phyloP scores from a whole-genome alignment of 208 protist genomes.

The Wallacemonas sp. region DNA sequence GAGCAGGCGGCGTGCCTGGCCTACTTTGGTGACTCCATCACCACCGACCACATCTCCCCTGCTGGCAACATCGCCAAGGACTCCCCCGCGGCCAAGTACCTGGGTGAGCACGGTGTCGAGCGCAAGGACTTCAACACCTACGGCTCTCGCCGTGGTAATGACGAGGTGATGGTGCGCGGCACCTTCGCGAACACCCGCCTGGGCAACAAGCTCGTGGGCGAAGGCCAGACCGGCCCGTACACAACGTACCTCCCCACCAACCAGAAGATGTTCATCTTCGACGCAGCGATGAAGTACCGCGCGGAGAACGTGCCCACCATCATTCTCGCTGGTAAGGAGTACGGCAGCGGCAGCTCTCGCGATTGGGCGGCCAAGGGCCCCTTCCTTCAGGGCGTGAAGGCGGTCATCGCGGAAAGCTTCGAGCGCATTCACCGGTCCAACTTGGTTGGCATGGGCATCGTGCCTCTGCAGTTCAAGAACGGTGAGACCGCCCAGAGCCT shows the following conservation, averaged over 20 bases:
- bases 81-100: constrained; percentile 91
- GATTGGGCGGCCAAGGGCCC: constrained; percentile 97
- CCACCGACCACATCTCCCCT: constrained; percentile 97
- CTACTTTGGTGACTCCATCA: constrained; percentile 95
- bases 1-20: constrained; percentile 86
- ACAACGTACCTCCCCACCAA: constrained; percentile 91
- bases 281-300: constrained; percentile 93
- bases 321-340: constrained; percentile 95
- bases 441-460: constrained; percentile 95
- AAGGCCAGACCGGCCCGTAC: constrained; percentile 91
- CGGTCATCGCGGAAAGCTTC: constrained; percentile 93
- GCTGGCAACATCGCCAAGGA: constrained; percentile 95
- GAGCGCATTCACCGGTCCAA: constrained; percentile 96
- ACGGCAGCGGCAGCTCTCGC: constrained; percentile 94
- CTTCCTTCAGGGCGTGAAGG: constrained; percentile 94
- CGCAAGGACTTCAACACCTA: constrained; percentile 97
- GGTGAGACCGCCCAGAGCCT: constrained; percentile 85
- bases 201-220: constrained; percentile 89
- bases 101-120: constrained; percentile 77
- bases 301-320: constrained; percentile 68
- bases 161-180: constrained; percentile 96
- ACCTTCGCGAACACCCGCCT: constrained; percentile 96
- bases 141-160: constrained; percentile 94
- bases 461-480: constrained; percentile 94
- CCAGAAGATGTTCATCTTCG: constrained; percentile 94